Base-by-base conservation (phyloP, 2,329 filamentous ascomycete genomes). In the Fusarium chuoi region DNA sequence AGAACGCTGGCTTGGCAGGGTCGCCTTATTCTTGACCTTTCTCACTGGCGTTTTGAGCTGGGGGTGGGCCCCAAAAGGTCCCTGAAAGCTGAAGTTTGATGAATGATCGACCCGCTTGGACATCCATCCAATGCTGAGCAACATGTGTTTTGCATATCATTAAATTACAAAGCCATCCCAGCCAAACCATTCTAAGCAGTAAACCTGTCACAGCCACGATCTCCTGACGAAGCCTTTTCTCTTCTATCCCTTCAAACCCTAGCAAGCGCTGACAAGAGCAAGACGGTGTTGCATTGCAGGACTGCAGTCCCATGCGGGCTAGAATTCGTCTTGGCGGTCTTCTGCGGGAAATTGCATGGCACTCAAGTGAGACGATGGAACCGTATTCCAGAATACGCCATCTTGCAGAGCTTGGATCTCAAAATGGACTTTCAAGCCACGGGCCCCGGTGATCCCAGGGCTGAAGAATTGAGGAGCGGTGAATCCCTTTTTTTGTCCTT, bases 1-100 rank as follows among this genome's bases (percentile, higher is more conserved):
- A 76, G 75, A 69, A 63, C 49, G 17, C 36, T 46, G 66, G 61
- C 68, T 73, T 76, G 65, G 59, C 71, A 71, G 62, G 67, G 71
- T 59, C 62, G 61, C 65, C 56, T 36, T 60, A 42, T 57, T 65
- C 24, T 15, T 57, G 33, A 38, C 39, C 24, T 36, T 18, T 52
- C 28, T 20, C 59, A 55, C 49, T 55, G 64, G 65, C 49, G 41
- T 54, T 46, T 60, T 59, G 58, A 62, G 46, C 65, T 60, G 60
- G 68, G 70, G 65, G 71, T 62, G 60, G 65, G 54, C 24, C 51
- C 45, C 28, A 45, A 45, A 28, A n/a, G 54, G 57, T 30, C 46
- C 26, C 38, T n/a, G 24, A 39, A 39, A 54, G 51, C 49, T 54
- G 33, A 54, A 54, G 35, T 54, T 54, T 54, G 66, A 55, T 41